These are phyloP conservation scores for Prunus salicina DNA, from an alignment of 306 rosid genomes.

Conservation along the genomic window DNA sequence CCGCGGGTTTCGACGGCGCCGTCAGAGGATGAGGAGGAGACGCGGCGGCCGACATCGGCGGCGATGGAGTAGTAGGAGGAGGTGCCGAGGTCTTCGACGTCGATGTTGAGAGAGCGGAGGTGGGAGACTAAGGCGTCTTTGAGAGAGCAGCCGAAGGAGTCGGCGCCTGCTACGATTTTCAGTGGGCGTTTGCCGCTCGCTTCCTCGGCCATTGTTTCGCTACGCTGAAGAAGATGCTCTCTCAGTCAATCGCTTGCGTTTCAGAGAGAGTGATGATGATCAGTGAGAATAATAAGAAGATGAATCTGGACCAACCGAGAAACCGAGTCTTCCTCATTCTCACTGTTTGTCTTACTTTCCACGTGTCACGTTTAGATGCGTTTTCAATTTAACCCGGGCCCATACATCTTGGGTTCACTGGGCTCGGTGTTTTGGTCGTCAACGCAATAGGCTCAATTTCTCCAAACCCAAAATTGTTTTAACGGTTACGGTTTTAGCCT, in stretches of 20 bases:
- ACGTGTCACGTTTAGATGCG: neutral
- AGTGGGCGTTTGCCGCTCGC: conserved; percentile 20
- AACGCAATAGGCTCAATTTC: too few relatives aligned
- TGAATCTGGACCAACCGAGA: neutral
- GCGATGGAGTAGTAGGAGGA: conserved; percentile 79
- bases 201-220: conserved; percentile 35
- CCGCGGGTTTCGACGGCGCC: conserved; percentile 42
- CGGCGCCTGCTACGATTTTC: conserved; percentile 78
- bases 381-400: too few relatives aligned
- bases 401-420: too few relatives aligned
- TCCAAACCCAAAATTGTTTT: too few relatives aligned
- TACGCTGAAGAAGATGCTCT: neutral
- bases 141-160: conserved; percentile 60
- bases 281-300: neutral
- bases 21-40: conserved; percentile 51
- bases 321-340: neutral
- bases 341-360: neutral
- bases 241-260: neutral
- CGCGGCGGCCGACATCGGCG: conserved; percentile 83
- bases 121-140: conserved; percentile 70
- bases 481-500: too few relatives aligned
- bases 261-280: neutral
- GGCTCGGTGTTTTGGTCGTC: too few relatives aligned
- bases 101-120: conserved; percentile 61
- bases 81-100: conserved; percentile 81